A percentile compares a stretch with the other conserved stretches of the same genome.
Conservation (phyloP, 2,329 filamentous ascomycete species). For the Hansfordia pulvinata region DNA sequence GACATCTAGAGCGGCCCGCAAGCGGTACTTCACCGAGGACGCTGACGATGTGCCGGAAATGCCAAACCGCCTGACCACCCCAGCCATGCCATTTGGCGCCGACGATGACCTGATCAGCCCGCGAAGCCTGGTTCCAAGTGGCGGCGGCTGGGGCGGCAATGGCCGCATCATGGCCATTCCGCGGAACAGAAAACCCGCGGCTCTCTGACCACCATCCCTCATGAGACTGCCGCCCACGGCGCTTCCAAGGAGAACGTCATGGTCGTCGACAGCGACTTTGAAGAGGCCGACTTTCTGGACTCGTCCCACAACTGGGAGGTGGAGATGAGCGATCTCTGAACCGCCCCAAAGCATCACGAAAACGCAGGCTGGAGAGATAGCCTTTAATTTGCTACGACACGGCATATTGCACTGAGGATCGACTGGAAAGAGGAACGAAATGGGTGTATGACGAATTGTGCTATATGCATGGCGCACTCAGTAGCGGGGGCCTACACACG, state of each 20-base stretch:
- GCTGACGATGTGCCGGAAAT: slow-evolving; percentile 19
- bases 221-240: slow-evolving; percentile 7
- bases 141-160: slow-evolving; percentile 22
- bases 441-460: too few species aligned
- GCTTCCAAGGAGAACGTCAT: slow-evolving; percentile 25
- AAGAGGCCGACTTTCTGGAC: slow-evolving; percentile 54
- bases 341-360: too few species aligned
- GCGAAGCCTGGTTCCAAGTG: slow-evolving; percentile 21
- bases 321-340: slow-evolving; percentile 24
- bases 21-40: slow-evolving; percentile 32
- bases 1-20: slow-evolving; percentile 24
- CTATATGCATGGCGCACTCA: too few species aligned
- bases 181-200: too few species aligned
- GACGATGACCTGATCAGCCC: slow-evolving; percentile 26
- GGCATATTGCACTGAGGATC: too few species aligned
- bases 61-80: slow-evolving; percentile 10
- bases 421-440: too few species aligned
- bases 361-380: too few species aligned
- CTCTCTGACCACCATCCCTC: too few species aligned
- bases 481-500: not conserved
- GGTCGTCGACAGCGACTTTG: slow-evolving; percentile 41
- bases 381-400: too few species aligned
- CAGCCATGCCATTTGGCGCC: slow-evolving; percentile 12
- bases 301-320: slow-evolving; percentile 19
- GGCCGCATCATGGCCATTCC: slow-evolving; percentile 36